Evolutionary conservation across 768 basidiomycete species (phyloP), one percentile per base, ranked within the genome.

Genomic region (Russula ochroleuca): DNA sequence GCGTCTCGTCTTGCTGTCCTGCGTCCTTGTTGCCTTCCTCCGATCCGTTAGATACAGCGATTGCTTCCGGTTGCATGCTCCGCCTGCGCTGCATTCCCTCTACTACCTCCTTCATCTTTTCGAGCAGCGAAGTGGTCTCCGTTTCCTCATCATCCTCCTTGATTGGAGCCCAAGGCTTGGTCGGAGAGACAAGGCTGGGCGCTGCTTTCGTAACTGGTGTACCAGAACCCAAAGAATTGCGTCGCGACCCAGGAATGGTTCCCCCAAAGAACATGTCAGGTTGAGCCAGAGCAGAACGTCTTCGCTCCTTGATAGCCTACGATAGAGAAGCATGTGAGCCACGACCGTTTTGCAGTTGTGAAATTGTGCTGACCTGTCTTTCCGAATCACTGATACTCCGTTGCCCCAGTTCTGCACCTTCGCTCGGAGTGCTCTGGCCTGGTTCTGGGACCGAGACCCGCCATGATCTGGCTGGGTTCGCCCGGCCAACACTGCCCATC

Each of bases 251-350:
- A 1, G 85, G 85, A 15, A 80, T 76, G 21, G 81, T 79, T 23
- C 79, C 82, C 21, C 73, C 77, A 72, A 82, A 85, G 70, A 82
- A 83, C 21, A 68, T 59, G 71, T 80, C 75, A 63, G 83, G 71
- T 66, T 78, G 74, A 3, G 73, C 76, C 43, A 86, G 70, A 0
- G 86, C 86, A 59, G 85, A 86, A 11, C 80, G 77, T 28, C 86
- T 74, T 10, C 87, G 80, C 58, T 86, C 85, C 66, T 81, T 80
- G 47, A 88, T 87, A 0, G 84, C 85, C 79, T 83, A 60, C 33
- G 43, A n/a, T 8, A 19, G 45, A 23, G 11, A 59, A 17, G 17
- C 14, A 14, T 33, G 50, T 51, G 9, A 52, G 43, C 43, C 5
- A n/a, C 14, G 10, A 15, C 0, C n/a, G 21, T 11, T 11, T 33